Base-by-base conservation (phyloP, 805 yeast species). In the Ogataea degrootiae region DNA sequence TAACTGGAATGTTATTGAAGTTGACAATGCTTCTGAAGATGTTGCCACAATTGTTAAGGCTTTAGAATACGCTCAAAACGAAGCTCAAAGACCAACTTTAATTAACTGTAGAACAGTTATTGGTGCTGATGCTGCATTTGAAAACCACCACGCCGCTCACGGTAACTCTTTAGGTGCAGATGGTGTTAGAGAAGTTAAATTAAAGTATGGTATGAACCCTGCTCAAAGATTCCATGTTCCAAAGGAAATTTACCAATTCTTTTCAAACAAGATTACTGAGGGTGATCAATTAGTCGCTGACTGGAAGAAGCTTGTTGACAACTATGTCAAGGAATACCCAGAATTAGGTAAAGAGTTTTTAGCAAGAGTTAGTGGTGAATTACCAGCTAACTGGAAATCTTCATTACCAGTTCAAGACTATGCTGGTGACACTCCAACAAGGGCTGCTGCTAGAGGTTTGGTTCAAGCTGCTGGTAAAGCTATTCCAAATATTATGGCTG, bases 101-200 rank as follows among this genome's bases (percentile, higher is more conserved):
- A 86, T 92, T 69, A 85, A 90, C 73, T 76, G 92, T 67, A 79
- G 83, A 67, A 94, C 99, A 60, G 85, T 86, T 66, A 92, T 92
- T 63, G 99, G 98, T 68, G 88, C 68, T 72, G 98, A 98, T 65
- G 92, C 98, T 46, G 70, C 82, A 58, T 73, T 75, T 56, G 82
- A 79, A 60, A 98, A 97, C 63, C 83, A 96, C 55, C 91, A 86
- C 71, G 77, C 85, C 61, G 98, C 94, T 44, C 99, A 94, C 74
- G 99, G 99, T 71, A 75, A 95, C 55, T 96, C 98, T 62, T 80
- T 92, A 72, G 90, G 91, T 78, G 75, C 90, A 44, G 98, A 90
- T 63, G 98, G 92, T 67, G 79, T 91, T 63, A 82, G 78, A 62
- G 96, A 89, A 71, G 76, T 92, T 71, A 94, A 90, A 79, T 67